Percentiles rank a stretch among this genome's conserved stretches.
phyloP scores from a whole-genome alignment of 2,329 filamentous ascomycete genomes.

The Sarocladiaceae sp. region DNA sequence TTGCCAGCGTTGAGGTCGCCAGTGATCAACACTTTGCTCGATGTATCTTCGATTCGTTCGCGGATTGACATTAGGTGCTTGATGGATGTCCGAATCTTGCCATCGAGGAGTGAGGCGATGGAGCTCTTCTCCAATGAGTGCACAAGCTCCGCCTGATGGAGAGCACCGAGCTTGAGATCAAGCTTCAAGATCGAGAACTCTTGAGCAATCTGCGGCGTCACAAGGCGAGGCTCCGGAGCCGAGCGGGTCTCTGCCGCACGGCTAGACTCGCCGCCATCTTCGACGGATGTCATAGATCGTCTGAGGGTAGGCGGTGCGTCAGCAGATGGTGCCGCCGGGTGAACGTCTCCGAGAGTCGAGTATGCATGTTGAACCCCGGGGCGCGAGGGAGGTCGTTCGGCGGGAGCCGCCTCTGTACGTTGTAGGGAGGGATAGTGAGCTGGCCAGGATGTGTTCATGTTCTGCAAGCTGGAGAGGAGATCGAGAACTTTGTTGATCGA shows the following conservation, averaged over 20 bases:
- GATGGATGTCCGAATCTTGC: constrained; percentile 89
- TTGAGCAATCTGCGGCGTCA: constrained; percentile 87
- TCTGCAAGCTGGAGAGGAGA: constrained; percentile 72
- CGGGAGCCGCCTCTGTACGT: constrained; percentile 42
- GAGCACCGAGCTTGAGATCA: constrained; percentile 80
- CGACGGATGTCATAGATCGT: constrained; percentile 67
- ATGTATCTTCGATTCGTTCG: constrained; percentile 93
- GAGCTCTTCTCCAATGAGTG: constrained; percentile 91
- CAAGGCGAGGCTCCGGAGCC: constrained; percentile 67
- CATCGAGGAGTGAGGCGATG: constrained; percentile 83
- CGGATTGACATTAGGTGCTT: constrained; percentile 81
- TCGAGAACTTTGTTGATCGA: constrained; percentile 85
- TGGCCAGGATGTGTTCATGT: constrained; percentile 88
- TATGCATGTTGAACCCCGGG: constrained; percentile 57
- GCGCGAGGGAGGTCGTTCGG: constrained; percentile 44
- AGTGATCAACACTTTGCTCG: constrained; percentile 93
- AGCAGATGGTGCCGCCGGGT: constrained; percentile 27
- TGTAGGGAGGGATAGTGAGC: constrained; percentile 89
- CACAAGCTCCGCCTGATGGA: constrained; percentile 84
- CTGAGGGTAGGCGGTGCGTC: constrained; percentile 45
- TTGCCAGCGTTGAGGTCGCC: constrained; percentile 97
- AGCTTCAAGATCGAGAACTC: constrained; percentile 95
- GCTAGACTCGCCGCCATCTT: constrained; percentile 60
- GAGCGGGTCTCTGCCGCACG: constrained; percentile 56
- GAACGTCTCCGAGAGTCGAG: constrained; percentile 47